Evolutionary conservation across 306 rosid species (phyloP).

Genomic region (Casuarina cunninghamiana): DNA sequence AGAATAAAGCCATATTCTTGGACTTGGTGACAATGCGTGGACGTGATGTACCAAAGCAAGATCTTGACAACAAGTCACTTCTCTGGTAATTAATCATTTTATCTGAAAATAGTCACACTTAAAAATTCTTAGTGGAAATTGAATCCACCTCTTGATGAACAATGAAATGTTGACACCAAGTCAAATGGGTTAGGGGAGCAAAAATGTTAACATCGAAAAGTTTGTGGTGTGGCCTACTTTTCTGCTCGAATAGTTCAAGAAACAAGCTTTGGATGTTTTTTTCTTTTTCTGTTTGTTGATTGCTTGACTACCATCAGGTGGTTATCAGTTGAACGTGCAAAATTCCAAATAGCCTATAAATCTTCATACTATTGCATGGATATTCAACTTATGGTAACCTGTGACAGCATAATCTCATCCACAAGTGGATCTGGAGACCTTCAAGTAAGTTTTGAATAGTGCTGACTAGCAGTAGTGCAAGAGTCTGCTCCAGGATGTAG

Average conservation of each 20-base stretch:
- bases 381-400: neutral
- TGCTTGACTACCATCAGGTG: neutral
- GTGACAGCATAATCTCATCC: neutral
- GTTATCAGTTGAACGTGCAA: neutral
- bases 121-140: neutral
- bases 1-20: constrained; percentile 94
- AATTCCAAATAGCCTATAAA: neutral
- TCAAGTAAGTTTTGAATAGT: neutral
- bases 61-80: constrained; percentile 93
- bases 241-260: neutral
- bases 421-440: neutral
- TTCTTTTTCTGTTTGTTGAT: neutral
- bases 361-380: neutral
- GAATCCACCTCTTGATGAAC: neutral
- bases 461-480: neutral
- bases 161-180: too few species aligned
- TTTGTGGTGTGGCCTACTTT: constrained; percentile 6
- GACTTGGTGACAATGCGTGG: constrained; percentile 98
- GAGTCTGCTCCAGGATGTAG: neutral
- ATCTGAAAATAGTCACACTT: constrained; percentile 13
- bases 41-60: constrained; percentile 96
- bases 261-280: neutral
- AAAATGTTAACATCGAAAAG: neutral
- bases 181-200: constrained; percentile 6
- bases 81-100: constrained; percentile 60